Evolutionary conservation across 106 monocot genomes (phyloP).

Genomic region (Alisma plantagoaquatica): DNA sequence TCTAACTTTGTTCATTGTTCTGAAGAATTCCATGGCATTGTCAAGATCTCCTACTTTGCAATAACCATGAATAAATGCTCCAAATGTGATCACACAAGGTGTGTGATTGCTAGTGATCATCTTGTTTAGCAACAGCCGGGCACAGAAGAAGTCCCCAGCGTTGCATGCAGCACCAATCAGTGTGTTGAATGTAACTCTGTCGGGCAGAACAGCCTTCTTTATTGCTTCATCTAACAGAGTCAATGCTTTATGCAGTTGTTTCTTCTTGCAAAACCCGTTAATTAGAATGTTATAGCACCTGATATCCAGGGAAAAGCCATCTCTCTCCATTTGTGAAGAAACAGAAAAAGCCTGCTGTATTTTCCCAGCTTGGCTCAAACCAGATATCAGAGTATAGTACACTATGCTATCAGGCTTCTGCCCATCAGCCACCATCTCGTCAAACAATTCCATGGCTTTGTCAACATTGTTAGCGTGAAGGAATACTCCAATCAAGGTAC

Average conservation of each 20-base stretch:
- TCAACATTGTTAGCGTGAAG: conserved; percentile 52
- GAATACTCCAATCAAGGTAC: conserved; percentile 57
- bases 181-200: conserved; percentile 69
- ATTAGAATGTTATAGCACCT: conserved; percentile 70
- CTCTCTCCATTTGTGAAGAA: conserved; percentile 35
- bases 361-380: conserved; percentile 37
- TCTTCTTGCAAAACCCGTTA: conserved; percentile 62
- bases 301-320: conserved; percentile 43
- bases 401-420: conserved; percentile 40
- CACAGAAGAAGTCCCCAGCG: conserved; percentile 39
- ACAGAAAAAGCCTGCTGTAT: conserved; percentile 45
- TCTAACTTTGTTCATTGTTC: conserved; percentile 23
- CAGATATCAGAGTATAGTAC: conserved; percentile 76
- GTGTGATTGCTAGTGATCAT: conserved; percentile 34
- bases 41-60: conserved; percentile 43
- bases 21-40: conserved; percentile 44
- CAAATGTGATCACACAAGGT: conserved; percentile 62
- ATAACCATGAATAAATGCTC: conserved; percentile 64
- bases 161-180: conserved; percentile 47
- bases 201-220: conserved; percentile 31
- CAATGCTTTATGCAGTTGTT: conserved; percentile 36
- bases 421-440: conserved; percentile 58
- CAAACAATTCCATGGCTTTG: conserved; percentile 52
- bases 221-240: conserved; percentile 49
- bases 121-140: conserved; percentile 29